Percentiles rank a stretch among this genome's conserved stretches.
Conservation (phyloP, 306 rosid species). For the Myrica gale region DNA sequence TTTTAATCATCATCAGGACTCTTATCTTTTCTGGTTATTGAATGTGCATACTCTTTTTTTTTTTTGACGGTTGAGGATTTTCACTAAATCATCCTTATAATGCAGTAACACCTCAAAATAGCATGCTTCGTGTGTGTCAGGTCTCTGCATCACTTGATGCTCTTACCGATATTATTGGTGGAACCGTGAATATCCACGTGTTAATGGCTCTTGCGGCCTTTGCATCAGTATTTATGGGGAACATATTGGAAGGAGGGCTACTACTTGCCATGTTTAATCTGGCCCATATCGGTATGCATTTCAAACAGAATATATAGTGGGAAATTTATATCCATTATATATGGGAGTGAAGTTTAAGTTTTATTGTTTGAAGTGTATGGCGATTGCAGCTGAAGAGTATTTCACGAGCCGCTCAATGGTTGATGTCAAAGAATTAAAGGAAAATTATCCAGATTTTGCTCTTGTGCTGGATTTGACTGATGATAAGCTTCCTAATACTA, state of each 20-base stretch:
- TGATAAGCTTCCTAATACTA: conserved; percentile 71
- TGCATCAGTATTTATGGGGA: conserved; percentile 90
- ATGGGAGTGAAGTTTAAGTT: conserved; percentile 14
- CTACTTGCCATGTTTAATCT: conserved; percentile 96
- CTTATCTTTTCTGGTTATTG: background rate
- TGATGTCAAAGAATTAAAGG: conserved; percentile 89
- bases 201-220: conserved; percentile 97
- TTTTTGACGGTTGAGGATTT: background rate
- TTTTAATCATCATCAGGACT: background rate
- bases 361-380: conserved; percentile 29
- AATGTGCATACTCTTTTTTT: background rate
- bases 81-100: background rate
- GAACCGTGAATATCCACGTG: conserved; percentile 92
- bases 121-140: conserved; percentile 37
- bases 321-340: conserved; percentile 4
- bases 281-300: conserved; percentile 83
- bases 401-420: conserved; percentile 88
- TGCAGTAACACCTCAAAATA: conserved; percentile 15
- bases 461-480: conserved; percentile 75
- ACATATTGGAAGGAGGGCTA: conserved; percentile 90
- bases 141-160: conserved; percentile 95
- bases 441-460: conserved; percentile 87
- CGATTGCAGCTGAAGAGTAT: conserved; percentile 83
- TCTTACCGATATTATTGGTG: conserved; percentile 68
- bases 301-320: background rate